phyloP scores from a whole-genome alignment of 2,329 filamentous ascomycete genomes.

The Aspergillus japonicus region DNA sequence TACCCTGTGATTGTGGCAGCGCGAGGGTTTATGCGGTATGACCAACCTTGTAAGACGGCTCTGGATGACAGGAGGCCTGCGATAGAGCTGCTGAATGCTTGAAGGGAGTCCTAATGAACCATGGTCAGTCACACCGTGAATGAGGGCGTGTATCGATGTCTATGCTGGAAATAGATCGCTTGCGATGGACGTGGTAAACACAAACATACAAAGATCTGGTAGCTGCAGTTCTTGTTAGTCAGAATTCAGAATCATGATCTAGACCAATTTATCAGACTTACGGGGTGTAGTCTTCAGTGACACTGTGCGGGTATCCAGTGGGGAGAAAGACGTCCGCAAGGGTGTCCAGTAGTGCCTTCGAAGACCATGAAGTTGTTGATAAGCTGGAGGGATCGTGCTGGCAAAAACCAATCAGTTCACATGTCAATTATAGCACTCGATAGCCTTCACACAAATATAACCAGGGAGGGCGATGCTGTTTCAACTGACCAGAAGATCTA shows the following conservation, averaged over 20 bases:
- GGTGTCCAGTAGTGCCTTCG: constrained; percentile 32
- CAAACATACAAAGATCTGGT: constrained; percentile 64
- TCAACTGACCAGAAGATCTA: constrained; percentile 46
- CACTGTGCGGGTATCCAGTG: constrained; percentile 82
- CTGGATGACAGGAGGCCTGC: constrained; percentile 68
- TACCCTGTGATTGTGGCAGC: neutral
- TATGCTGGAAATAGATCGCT: neutral
- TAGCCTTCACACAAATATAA: neutral
- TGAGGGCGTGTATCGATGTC: neutral
- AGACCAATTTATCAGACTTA: constrained; percentile 37
- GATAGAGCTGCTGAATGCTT: constrained; percentile 45
- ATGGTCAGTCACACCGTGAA: too few relatives aligned
- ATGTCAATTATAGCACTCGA: neutral
- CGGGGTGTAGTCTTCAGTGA: constrained; percentile 78
- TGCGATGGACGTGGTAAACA: neutral
- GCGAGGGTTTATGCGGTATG: neutral
- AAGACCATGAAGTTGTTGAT: constrained; percentile 24
- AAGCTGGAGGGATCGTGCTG: constrained; percentile 18
- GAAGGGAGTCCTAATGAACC: constrained; percentile 37
- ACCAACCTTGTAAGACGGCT: constrained; percentile 71
- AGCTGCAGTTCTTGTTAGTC: constrained; percentile 45
- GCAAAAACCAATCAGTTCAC: neutral
- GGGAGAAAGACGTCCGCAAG: constrained; percentile 76
- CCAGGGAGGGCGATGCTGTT: too few relatives aligned
- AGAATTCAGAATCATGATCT: neutral